A percentile compares a stretch with the other conserved stretches of the same genome.
These are phyloP conservation scores for Ceriops tagal DNA, from an alignment of 345 rosid species.

Conservation along the genomic window DNA sequence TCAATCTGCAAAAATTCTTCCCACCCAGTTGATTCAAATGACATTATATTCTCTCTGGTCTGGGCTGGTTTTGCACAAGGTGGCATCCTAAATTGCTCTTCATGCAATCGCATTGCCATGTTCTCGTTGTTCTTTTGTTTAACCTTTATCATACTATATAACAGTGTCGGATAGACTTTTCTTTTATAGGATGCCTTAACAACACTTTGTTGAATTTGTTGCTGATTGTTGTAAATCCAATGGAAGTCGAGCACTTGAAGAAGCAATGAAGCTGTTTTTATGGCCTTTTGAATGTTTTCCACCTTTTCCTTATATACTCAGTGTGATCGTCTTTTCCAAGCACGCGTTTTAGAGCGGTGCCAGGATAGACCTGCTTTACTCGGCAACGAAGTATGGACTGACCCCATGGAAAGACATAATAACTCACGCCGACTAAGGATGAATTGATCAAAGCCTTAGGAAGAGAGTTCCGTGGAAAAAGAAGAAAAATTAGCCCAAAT, in stretches of 20 bases:
- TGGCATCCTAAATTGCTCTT: not conserved
- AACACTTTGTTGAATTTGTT: conserved; percentile 11
- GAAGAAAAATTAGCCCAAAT: no score
- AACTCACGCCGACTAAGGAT: no score
- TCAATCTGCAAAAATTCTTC: conserved; percentile 83
- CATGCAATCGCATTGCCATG: conserved; percentile 6
- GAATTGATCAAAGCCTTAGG: not conserved
- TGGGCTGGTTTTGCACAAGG: not conserved
- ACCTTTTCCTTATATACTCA: not conserved
- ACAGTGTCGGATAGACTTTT: conserved; percentile 16
- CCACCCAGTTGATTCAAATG: conserved; percentile 58
- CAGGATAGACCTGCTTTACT: not conserved
- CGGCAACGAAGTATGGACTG: not conserved
- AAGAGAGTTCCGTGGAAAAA: no score
- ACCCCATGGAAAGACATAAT: not conserved
- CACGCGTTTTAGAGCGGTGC: conserved; percentile 1
- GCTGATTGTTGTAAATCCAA: conserved; percentile 12
- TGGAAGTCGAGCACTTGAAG: conserved; percentile 1
- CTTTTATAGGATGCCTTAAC: conserved; percentile 4
- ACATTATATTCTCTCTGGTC: not conserved
- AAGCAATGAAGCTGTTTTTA: conserved; percentile 1
- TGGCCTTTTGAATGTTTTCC: not conserved
- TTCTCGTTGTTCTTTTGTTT: conserved; percentile 1
- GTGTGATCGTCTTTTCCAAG: not conserved
- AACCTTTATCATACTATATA: conserved; percentile 5